phyloP scores from a whole-genome alignment of 345 rosid genomes.

The Hypericum perforatum region DNA sequence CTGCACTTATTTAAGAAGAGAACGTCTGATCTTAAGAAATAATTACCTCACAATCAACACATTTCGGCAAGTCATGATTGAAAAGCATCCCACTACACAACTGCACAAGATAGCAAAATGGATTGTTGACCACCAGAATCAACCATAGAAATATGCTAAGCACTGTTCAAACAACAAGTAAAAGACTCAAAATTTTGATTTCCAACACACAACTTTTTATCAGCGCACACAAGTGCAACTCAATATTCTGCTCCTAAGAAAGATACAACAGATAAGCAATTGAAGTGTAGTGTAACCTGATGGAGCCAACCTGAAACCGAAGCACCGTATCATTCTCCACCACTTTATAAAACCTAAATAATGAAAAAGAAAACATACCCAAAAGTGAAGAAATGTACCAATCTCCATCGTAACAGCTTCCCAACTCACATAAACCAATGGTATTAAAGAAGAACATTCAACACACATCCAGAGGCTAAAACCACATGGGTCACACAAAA shows the following conservation, averaged over 20 bases:
- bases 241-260: neutral
- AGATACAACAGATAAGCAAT: conserved; percentile 11
- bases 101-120: conserved; percentile 44
- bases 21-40: conserved; percentile 2
- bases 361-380: neutral
- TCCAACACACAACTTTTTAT: no score
- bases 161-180: no score
- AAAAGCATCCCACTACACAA: conserved; percentile 76
- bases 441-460: no score
- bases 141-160: conserved; percentile 6
- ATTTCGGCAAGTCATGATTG: conserved; percentile 83
- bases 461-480: no score
- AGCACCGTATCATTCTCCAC: conserved; percentile 51
- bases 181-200: no score
- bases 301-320: conserved; percentile 99
- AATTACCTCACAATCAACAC: conserved; percentile 68
- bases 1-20: no score
- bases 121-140: conserved; percentile 24
- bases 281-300: conserved; percentile 70
- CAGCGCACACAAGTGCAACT: no score
- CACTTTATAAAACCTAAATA: conserved; percentile 73
- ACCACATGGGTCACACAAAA: no score
- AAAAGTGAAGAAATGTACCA: no score
- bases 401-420: no score
- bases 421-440: no score